phyloP scores from a whole-genome alignment of 164 flowering plant genomes.

The Magnolia kwangsiensis region DNA sequence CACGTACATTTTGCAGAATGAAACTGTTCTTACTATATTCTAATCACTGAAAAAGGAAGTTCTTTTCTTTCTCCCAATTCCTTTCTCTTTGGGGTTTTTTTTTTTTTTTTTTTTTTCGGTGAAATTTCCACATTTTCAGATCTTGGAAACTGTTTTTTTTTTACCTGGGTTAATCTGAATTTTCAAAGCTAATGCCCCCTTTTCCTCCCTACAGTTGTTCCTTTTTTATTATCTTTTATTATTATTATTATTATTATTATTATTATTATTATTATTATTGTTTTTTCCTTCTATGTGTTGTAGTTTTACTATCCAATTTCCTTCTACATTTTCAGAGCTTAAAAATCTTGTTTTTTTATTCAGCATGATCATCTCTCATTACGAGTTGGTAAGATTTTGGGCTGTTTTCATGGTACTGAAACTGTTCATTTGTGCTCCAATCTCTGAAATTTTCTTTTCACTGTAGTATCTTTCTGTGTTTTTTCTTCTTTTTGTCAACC shows the following conservation, averaged over 20 bases:
- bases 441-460: not conserved
- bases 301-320: too few relatives aligned
- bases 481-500: not conserved
- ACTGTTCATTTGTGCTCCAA: not conserved
- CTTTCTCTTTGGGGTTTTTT: not conserved
- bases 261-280: not conserved
- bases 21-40: not conserved
- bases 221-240: too few relatives aligned
- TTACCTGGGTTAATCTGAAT: not conserved
- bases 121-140: not conserved
- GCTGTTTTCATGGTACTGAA: not conserved
- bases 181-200: not conserved
- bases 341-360: too few relatives aligned
- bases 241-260: too few relatives aligned
- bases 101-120: not conserved
- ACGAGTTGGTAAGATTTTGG: not conserved
- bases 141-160: not conserved
- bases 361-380: not conserved
- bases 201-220: not conserved
- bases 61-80: not conserved
- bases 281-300: too few relatives aligned
- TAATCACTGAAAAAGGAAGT: not conserved
- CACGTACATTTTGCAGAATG: too few relatives aligned
- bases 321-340: too few relatives aligned
- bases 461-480: too few relatives aligned